Evolutionary conservation across 2,329 filamentous ascomycete genomes (phyloP), one percentile per base, ranked within the genome.

Genomic region (Aspergillus melleus): DNA sequence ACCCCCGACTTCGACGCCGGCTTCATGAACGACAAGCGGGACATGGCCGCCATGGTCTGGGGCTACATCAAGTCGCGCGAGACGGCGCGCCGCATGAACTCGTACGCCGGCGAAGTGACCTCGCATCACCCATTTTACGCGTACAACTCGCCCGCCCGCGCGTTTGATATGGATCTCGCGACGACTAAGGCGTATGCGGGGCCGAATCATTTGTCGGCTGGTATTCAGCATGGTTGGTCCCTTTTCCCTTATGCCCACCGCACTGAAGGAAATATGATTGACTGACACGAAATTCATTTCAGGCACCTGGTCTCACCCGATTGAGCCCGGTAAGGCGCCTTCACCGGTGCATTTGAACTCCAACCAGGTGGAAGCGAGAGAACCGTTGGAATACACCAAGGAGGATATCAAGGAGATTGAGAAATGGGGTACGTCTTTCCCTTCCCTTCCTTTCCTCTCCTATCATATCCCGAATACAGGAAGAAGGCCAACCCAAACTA

Each of bases 21-120:
- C 22, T 93, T 92, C 80, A 92, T 93, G 90, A 93, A 91, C 68
- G 90, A 93, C 76, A 88, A 91, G 76, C 83, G 90, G 24, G 90
- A 93, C 70, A 92, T 93, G 90, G 89, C 87, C 1, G 89, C 90
- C 9, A 91, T 90, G 87, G 89, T 93, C 6, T 92, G 90, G 90
- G 88, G 88, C 4, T 92, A 92, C 76, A 90, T 92, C 80, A 92
- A 92, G 78, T 90, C 88, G 2, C 88, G 90, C 59, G 90, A 92
- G 81, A 92, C 89, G 3, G 90, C 90, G 1, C 84, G 90, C 3
- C 86, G 89, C 64, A 92, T 92, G 90, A 84, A 88, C 26, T 86
- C 89, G 0, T 92, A 91, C 64, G 89, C 89, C 1, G 90, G 90
- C 61, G 90, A 93, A 72, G 89, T 90, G 22, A 82, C 81, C 20